Evolutionary conservation across 2,329 filamentous ascomycete species (phyloP), one percentile per base, ranked within the genome.

Genomic region (Fusarium chlamydosporum): DNA sequence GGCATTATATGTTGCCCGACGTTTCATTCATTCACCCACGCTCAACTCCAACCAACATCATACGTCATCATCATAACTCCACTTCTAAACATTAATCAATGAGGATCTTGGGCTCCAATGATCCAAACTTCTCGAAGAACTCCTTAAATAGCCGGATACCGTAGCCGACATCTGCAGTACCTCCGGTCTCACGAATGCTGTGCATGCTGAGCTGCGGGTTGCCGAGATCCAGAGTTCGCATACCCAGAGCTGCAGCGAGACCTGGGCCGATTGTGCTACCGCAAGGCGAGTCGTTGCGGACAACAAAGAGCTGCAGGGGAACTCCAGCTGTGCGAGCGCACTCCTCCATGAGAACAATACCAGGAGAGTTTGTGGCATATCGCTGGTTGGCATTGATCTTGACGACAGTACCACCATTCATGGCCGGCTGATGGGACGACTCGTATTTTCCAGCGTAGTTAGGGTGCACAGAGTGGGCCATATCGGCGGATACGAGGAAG

Each of bases 251-350:
- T 26, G 95, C 94, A 55, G 92, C 92, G 45, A 98, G 84, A 90
- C 97, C 97, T n/a, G 96, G 96, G 0, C 96, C 96, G 76, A 99
- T 99, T 35, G 96, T 99, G 82, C 92, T 95, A 57, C 96, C 96
- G 79, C 96, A 99, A 53, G 92, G 89, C 6, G 92, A 96, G 79
- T 99, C 96, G 80, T 99, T 99, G 76, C 94, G 89, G 46, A 98
- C 95, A 40, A 99, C 96, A 75, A 98, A 98, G 38, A 98, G 84
- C 82, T 99, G 96, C 55, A 99, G 86, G 15, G 96, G 96, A 20
- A 98, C 94, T 26, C 89, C 89, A 18, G 86, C 88, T 34, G 84
- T 82, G 46, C 86, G 88, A 46, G 96, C 96, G 41, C 91, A 90
- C 82, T 98, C 94, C 80, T 97, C 92, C 12, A 99, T 80, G 34